Conservation (phyloP, 2,329 filamentous ascomycete species). For the Colletotrichum navitas region DNA sequence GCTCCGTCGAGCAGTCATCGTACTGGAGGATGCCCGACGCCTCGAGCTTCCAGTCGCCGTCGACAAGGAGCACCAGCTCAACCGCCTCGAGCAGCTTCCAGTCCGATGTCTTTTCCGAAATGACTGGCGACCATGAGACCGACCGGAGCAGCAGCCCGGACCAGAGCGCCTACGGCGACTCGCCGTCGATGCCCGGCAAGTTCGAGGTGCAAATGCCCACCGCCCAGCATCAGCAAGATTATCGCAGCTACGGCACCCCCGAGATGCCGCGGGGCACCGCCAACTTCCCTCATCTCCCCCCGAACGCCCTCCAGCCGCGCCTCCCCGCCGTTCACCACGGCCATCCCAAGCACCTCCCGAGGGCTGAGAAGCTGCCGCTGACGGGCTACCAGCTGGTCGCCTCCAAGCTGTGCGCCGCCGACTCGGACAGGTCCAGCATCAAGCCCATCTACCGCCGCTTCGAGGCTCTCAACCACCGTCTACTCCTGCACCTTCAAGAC, state of each 20-base stretch:
- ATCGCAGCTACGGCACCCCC: slow-evolving; percentile 55
- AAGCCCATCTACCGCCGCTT: slow-evolving; percentile 86
- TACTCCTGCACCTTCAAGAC: slow-evolving; percentile 87
- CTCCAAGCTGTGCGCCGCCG: slow-evolving; percentile 56
- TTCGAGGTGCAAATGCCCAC: slow-evolving; percentile 38
- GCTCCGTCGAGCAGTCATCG: slow-evolving; percentile 49
- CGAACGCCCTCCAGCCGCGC: slow-evolving; percentile 54
- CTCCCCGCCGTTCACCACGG: slow-evolving; percentile 48
- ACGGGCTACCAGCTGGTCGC: slow-evolving; percentile 75
- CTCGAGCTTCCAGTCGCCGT: slow-evolving; percentile 47
- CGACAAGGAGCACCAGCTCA: slow-evolving; percentile 50
- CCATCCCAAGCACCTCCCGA: slow-evolving; percentile 51
- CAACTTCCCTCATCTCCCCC: slow-evolving; percentile 53
- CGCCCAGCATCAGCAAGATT: slow-evolving; percentile 28
- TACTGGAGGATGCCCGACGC: slow-evolving; percentile 46
- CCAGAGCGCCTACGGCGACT: slow-evolving; percentile 52
- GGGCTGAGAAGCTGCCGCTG: slow-evolving; percentile 58
- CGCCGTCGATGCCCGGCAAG: slow-evolving; percentile 24
- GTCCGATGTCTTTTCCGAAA: slow-evolving; percentile 57
- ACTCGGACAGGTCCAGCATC: slow-evolving; percentile 46
- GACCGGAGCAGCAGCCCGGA: slow-evolving; percentile 61
- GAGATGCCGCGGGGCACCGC: slow-evolving; percentile 58
- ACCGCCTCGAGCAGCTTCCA: slow-evolving; percentile 68
- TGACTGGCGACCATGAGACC: slow-evolving; percentile 54
- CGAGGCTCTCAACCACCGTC: slow-evolving; percentile 82